A percentile compares a stretch with the other conserved stretches of the same genome.
Evolutionary conservation across 2,329 filamentous ascomycete genomes (phyloP).

Genomic region (Xylaria sp.): DNA sequence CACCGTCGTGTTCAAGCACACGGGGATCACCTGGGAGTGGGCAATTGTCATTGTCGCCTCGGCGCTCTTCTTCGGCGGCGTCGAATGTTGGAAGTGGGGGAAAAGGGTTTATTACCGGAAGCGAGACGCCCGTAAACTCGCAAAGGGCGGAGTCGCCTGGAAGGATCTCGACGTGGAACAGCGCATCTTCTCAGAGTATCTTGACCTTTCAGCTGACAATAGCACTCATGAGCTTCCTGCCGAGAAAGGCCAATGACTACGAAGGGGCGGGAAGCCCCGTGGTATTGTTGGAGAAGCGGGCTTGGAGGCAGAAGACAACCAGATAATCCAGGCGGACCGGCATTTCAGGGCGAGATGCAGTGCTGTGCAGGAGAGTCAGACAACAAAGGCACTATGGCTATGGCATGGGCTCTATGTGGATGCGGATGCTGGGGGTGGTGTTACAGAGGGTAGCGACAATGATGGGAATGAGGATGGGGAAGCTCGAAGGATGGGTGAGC

Average conservation of each 20-base stretch:
- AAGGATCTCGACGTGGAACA: constrained; percentile 56
- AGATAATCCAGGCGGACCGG: not conserved
- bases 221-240: constrained; percentile 16
- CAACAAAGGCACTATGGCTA: not conserved
- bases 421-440: not conserved
- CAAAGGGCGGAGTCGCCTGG: constrained; percentile 47
- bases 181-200: constrained; percentile 54
- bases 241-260: constrained; percentile 43
- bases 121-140: constrained; percentile 30
- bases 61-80: constrained; percentile 66
- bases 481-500: not conserved
- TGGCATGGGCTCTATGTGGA: not conserved
- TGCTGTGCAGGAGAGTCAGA: not conserved
- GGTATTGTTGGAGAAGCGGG: not conserved
- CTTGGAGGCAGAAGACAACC: constrained; percentile 7
- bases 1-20: constrained; percentile 66
- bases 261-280: constrained; percentile 42
- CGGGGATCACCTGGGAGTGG: constrained; percentile 72
- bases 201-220: constrained; percentile 37
- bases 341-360: not conserved
- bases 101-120: constrained; percentile 61
- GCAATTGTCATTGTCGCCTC: constrained; percentile 66
- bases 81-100: constrained; percentile 69
- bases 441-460: not conserved
- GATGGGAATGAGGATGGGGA: not conserved